Evolutionary conservation across 2,329 filamentous ascomycete species (phyloP), one percentile per base, ranked within the genome.

Genomic region (Fusarium metavorans): DNA sequence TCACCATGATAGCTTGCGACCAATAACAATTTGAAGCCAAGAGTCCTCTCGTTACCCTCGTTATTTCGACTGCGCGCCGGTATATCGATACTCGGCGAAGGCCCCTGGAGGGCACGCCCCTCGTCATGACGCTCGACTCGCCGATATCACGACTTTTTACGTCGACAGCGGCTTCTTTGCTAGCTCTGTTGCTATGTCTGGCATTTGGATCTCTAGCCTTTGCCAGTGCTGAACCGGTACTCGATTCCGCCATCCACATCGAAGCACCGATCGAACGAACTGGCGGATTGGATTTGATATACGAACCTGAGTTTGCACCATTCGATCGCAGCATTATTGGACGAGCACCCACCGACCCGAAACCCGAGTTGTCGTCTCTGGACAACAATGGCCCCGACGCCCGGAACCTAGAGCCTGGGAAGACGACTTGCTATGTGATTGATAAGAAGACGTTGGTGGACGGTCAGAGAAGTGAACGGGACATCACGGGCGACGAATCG

Each of bases 101-200:
- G 80, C 81, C 83, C 82, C 80, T 79, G 78, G 82, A 82, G 86
- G 86, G 83, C 83, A 84, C 84, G 82, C 65, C 78, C 76, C 77
- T 72, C 80, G 82, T 78, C 74, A 90, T 90, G 88, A 85, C 92
- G 83, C 88, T 92, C 82, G 92, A 89, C 81, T 91, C 89, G 78
- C 85, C 94, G 76, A 93, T 94, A 85, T 92, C 91, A 84, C 92
- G 93, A 80, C 89, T 94, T 79, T 89, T 89, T 80, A 91, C 92
- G 78, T 93, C 92, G 67, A 81, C 93, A 63, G 85, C 89, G 77
- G 90, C 91, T 64, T 89, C 90, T 35, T 83, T 90, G 34, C 80
- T 93, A 60, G 81, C 94, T 60, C 41, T 76, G 25, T 64, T 43
- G 13, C 81, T 95, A 48, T 93, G 91, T 80, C 83, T 93, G 67